phyloP scores from a whole-genome alignment of 306 rosid genomes.

The Comarum palustre region DNA sequence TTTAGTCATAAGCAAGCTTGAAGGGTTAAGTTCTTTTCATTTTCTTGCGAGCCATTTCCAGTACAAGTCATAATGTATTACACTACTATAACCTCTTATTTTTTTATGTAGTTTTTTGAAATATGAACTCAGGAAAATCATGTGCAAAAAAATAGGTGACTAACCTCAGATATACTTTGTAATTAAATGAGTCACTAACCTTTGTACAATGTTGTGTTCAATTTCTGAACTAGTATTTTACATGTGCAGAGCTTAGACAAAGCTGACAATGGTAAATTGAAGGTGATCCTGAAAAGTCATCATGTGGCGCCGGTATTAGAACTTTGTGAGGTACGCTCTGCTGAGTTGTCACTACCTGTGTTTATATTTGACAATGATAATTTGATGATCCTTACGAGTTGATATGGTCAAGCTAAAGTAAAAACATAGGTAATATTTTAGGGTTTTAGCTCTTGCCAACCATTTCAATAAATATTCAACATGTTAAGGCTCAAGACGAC shows the following conservation, averaged over 20 bases:
- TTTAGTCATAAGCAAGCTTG: background rate
- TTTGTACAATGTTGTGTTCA: background rate
- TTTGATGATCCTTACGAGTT: background rate
- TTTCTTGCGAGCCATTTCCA: background rate
- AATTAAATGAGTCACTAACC: background rate
- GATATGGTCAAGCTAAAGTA: background rate
- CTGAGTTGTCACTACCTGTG: background rate
- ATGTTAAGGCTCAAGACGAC: background rate
- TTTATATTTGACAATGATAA: background rate
- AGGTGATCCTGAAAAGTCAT: conserved; percentile 66
- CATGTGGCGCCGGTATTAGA: conserved; percentile 73
- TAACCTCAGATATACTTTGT: background rate
- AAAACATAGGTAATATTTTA: background rate
- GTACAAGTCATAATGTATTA: background rate
- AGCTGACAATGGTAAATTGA: conserved; percentile 69
- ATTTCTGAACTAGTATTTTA: conserved; percentile 20
- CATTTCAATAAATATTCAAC: background rate
- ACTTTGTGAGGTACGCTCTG: conserved; percentile 72
- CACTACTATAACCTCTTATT: background rate
- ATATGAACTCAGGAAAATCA: background rate
- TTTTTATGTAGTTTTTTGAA: background rate
- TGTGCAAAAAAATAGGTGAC: background rate
- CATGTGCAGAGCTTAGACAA: conserved; percentile 62
- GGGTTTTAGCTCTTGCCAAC: background rate
- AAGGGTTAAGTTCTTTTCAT: background rate